phyloP scores from a whole-genome alignment of 371 early-diverging fungal genomes.

The Zopfochytrium polystomum region DNA sequence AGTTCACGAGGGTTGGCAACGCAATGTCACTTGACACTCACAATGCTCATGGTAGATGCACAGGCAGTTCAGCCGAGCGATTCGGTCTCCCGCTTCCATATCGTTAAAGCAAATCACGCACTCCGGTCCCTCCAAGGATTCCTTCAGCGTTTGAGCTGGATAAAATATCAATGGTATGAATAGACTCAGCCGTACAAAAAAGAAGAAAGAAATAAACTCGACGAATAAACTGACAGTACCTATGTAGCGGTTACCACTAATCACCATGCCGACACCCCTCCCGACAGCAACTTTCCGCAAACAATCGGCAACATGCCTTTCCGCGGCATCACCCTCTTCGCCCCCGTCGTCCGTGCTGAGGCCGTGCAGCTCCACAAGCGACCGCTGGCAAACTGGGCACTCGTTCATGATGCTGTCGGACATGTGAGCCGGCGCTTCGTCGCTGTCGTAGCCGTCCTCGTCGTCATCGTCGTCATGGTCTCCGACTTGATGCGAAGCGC shows the following conservation, averaged over 20 bases:
- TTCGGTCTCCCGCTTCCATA: constrained; percentile 53
- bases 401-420: constrained; percentile 59
- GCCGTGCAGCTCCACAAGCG: constrained; percentile 45
- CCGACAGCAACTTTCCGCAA: constrained; percentile 28
- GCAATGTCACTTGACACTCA: constrained; percentile 55
- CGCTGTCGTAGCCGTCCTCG: not conserved
- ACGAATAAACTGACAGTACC: constrained; percentile 44
- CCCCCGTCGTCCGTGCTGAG: too few relatives aligned
- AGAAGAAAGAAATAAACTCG: not conserved
- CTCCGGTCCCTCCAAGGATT: constrained; percentile 47
- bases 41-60: constrained; percentile 83
- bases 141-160: constrained; percentile 36
- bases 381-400: constrained; percentile 74
- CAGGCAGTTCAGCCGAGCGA: constrained; percentile 80
- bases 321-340: constrained; percentile 39
- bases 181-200: too few relatives aligned
- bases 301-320: constrained; percentile 76
- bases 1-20: not conserved
- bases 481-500: not conserved
- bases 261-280: constrained; percentile 39
- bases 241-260: constrained; percentile 64
- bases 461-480: constrained; percentile 6
- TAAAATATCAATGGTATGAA: too few relatives aligned
- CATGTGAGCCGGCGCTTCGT: constrained; percentile 6
- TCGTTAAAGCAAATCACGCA: constrained; percentile 92